Evolutionary conservation across 2,329 filamentous ascomycete genomes (phyloP).

Genomic region (Verticillium albo-atrum): DNA sequence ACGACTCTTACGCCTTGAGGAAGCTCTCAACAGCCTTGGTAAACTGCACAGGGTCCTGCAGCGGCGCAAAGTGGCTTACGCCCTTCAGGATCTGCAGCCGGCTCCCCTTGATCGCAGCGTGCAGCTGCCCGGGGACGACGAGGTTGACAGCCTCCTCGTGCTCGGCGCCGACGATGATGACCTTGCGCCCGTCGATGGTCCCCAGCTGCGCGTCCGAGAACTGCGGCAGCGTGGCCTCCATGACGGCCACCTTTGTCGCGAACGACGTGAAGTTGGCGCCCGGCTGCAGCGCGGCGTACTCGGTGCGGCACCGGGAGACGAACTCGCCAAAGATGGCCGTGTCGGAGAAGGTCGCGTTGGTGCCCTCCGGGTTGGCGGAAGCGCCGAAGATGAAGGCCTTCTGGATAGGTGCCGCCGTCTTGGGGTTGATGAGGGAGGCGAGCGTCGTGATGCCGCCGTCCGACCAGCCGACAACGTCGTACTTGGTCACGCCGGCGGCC

Average conservation of each 20-base stretch:
- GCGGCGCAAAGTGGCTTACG: slow-evolving; percentile 37
- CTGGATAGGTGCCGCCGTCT: slow-evolving; percentile 23
- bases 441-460: slow-evolving; percentile 34
- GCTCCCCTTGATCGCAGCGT: slow-evolving; percentile 30
- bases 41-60: slow-evolving; percentile 33
- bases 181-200: slow-evolving; percentile 20
- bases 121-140: slow-evolving; percentile 27
- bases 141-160: slow-evolving; percentile 35
- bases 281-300: slow-evolving; percentile 31
- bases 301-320: slow-evolving; percentile 25
- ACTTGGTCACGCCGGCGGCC: slow-evolving; percentile 19
- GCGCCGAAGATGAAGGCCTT: slow-evolving; percentile 35
- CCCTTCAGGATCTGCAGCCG: slow-evolving; percentile 26
- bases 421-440: slow-evolving; percentile 26
- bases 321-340: slow-evolving; percentile 18
- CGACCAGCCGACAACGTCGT: slow-evolving; percentile 34
- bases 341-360: slow-evolving; percentile 27
- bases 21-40: slow-evolving; percentile 23
- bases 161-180: slow-evolving; percentile 24
- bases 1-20: slow-evolving; percentile 11
- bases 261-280: slow-evolving; percentile 29
- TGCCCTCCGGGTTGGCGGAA: slow-evolving; percentile 23
- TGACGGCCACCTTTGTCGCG: slow-evolving; percentile 26
- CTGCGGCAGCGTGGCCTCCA: slow-evolving; percentile 31
- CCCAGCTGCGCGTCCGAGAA: slow-evolving; percentile 21